These are phyloP conservation scores for Chaetomium strumarium DNA, from an alignment of 2,329 filamentous ascomycete genomes.

Conservation along the genomic window DNA sequence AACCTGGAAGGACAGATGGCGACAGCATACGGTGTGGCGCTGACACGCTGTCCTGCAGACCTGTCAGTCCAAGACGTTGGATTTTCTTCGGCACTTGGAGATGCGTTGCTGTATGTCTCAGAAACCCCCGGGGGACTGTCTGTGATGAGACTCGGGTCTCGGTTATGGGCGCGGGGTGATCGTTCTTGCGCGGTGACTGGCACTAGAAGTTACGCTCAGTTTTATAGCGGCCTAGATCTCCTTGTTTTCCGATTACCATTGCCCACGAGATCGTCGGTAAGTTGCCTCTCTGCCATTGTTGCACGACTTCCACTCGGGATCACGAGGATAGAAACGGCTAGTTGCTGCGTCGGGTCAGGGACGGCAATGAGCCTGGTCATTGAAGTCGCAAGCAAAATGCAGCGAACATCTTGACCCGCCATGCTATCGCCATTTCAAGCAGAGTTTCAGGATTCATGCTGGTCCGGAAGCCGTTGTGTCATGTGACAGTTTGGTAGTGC, in stretches of 20 bases:
- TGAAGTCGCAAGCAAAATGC: no score
- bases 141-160: neutral
- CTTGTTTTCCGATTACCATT: neutral
- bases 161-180: neutral
- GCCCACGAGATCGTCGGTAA: neutral
- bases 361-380: no score
- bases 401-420: no score
- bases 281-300: neutral
- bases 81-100: neutral
- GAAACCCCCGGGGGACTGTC: neutral
- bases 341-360: no score
- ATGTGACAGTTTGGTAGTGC: no score
- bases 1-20: no score
- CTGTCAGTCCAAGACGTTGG: neutral
- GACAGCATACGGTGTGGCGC: no score
- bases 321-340: neutral
- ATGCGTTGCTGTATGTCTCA: slow-evolving; percentile 1
- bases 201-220: neutral
- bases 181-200: neutral
- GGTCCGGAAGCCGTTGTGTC: no score
- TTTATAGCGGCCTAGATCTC: neutral
- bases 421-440: no score
- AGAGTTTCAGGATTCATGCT: no score
- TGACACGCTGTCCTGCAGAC: no score
- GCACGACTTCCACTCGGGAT: neutral